Percentiles rank a stretch among this genome's conserved stretches.
Evolutionary conservation across 2,329 filamentous ascomycete species (phyloP).

Genomic region (Fusarium equiseti): DNA sequence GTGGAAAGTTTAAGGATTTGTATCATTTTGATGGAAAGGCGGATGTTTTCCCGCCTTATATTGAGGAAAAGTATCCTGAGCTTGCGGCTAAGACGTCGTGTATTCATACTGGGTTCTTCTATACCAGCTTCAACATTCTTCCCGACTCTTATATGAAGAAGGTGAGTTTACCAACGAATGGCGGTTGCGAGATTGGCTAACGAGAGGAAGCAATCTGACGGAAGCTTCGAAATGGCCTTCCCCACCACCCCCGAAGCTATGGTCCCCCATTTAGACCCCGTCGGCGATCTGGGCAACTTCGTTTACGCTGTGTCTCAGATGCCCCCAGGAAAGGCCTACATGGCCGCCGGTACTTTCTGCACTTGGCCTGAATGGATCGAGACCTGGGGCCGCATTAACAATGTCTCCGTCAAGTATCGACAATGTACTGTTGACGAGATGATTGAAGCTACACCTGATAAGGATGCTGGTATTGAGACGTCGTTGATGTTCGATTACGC

Average conservation of each 20-base stretch:
- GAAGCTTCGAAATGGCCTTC: slow-evolving; percentile 61
- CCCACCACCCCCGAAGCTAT: slow-evolving; percentile 54
- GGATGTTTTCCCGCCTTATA: slow-evolving; percentile 62
- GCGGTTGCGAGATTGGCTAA: background rate
- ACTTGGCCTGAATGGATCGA: slow-evolving; percentile 61
- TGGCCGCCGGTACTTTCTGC: slow-evolving; percentile 60
- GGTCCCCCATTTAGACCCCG: slow-evolving; percentile 61
- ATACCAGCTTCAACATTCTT: slow-evolving; percentile 60
- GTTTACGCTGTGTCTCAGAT: slow-evolving; percentile 63
- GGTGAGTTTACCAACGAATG: slow-evolving; percentile 47
- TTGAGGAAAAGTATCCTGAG: slow-evolving; percentile 56
- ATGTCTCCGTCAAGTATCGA: slow-evolving; percentile 53
- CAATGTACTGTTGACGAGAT: slow-evolving; percentile 58
- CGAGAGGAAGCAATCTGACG: slow-evolving; percentile 52
- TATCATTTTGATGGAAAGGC: slow-evolving; percentile 68
- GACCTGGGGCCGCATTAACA: slow-evolving; percentile 56
- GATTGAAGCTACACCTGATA: slow-evolving; percentile 53
- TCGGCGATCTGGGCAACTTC: slow-evolving; percentile 61
- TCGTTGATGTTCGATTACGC: slow-evolving; percentile 62
- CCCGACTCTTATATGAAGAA: slow-evolving; percentile 61
- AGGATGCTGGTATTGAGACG: slow-evolving; percentile 58
- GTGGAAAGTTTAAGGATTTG: slow-evolving; percentile 59
- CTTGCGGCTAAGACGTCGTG: slow-evolving; percentile 64
- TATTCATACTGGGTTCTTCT: slow-evolving; percentile 64
- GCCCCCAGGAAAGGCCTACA: slow-evolving; percentile 62